Evolutionary conservation across 2,329 filamentous ascomycete genomes (phyloP).

Genomic region (Ascochyta pisi): DNA sequence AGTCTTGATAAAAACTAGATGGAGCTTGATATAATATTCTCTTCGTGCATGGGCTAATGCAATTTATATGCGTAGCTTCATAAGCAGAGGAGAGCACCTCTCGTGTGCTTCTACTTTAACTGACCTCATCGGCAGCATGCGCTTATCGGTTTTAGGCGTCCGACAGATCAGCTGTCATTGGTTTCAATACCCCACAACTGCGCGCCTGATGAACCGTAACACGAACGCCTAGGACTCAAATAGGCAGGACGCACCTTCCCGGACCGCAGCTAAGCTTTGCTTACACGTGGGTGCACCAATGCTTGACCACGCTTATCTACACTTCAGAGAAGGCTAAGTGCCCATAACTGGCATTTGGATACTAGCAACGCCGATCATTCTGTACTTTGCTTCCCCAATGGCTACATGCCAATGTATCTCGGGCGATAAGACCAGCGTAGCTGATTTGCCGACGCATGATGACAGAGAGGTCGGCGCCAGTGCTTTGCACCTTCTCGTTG

Average conservation of each 20-base stretch:
- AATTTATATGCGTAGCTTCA: background rate
- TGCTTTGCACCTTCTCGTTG: background rate
- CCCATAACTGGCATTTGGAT: background rate
- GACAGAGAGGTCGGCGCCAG: background rate
- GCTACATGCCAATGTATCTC: background rate
- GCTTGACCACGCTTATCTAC: background rate
- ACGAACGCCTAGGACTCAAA: background rate
- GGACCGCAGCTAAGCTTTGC: slow-evolving; percentile 1
- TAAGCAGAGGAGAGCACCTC: background rate
- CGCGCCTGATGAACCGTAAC: background rate
- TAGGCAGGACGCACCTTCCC: background rate
- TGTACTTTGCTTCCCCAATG: background rate
- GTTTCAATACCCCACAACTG: background rate
- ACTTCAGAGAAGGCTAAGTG: background rate
- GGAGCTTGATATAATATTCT: background rate
- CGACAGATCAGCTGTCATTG: background rate
- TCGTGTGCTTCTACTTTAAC: background rate
- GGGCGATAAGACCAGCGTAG: background rate
- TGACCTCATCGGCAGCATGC: background rate
- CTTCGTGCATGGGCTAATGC: background rate
- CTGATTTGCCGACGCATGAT: background rate
- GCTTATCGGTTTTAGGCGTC: background rate
- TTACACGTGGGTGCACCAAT: background rate
- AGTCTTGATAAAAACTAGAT: background rate
- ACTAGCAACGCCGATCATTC: background rate